Base-by-base conservation (phyloP, 108 stramenopile genomes). In the Aurantiochytrium sp. region DNA sequence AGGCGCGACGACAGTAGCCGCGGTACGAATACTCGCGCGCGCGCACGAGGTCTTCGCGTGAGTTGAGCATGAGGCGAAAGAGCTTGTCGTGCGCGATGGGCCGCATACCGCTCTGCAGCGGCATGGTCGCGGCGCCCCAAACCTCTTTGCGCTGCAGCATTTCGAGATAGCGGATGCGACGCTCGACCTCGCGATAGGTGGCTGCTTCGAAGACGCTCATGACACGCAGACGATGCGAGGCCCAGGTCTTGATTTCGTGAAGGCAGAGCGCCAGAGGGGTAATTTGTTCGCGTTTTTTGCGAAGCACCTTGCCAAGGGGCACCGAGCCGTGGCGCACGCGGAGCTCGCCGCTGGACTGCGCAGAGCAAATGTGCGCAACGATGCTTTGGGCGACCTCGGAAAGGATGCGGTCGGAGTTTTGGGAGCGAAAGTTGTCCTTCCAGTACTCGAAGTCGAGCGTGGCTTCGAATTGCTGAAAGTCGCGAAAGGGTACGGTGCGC, bases 1-100 rank as follows among this genome's bases (percentile, higher is more conserved):
- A 83, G 49, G 76, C 76, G 76, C 76, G 76, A 35, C 76, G 76
- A 45, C 76, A 83, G 76, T 53, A 83, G 19, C 76, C 76, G 25
- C 76, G 45, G 51, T 83, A 83, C 6, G 76, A 12, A 4, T 83
- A 83, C 4, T 83, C 76, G 76, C 76, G 76, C 45, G 76, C 45
- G 76, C 76, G 76, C 10, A 53, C 51, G 25, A 83, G 51, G 76
- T 83, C 76, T 23, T 83, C 76, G 25, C 51, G 45, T 12, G 25
- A 25, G 0, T 47, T 83, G 76, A 83, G 76, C 45, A 83, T 6
- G 76, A 83, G 76, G n/a, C 76, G 76, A 35, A 83, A 83, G 49
- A 83, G 45, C 51, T 83, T 83, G 76, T 83, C 76, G 5, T 83
- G 76, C 0, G 76, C 45, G 51, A 53, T 53, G 25, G 76, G 49